These are phyloP conservation scores for Phytophthora capsici DNA, from an alignment of 352 stramenopile species.

Conservation along the genomic window DNA sequence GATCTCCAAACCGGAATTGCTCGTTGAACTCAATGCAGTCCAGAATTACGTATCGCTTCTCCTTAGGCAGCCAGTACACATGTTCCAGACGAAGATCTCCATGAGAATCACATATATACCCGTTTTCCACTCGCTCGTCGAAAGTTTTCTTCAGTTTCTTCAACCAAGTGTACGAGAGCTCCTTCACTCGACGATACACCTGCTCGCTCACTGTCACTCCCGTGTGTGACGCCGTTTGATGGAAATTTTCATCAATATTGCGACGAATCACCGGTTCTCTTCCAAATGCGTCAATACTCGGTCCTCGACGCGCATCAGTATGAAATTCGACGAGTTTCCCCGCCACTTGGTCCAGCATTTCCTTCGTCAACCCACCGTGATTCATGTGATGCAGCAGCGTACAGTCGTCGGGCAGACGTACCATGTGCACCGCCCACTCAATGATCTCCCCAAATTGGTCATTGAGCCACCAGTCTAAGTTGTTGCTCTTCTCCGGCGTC, in stretches of 20 bases:
- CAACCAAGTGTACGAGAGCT: slow-evolving; percentile 58
- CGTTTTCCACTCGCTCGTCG: slow-evolving; percentile 51
- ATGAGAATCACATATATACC: slow-evolving; percentile 73
- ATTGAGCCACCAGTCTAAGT: slow-evolving; percentile 71
- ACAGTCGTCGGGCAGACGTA: slow-evolving; percentile 61
- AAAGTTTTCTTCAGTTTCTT: slow-evolving; percentile 50
- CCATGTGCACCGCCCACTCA: slow-evolving; percentile 81
- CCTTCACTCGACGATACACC: slow-evolving; percentile 60
- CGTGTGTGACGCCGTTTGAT: slow-evolving; percentile 58
- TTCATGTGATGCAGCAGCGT: slow-evolving; percentile 55
- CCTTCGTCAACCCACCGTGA: slow-evolving; percentile 36
- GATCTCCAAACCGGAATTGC: slow-evolving; percentile 75
- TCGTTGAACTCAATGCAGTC: slow-evolving; percentile 87
- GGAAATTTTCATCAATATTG: slow-evolving; percentile 83
- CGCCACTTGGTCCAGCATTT: slow-evolving; percentile 49
- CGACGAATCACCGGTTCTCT: slow-evolving; percentile 51
- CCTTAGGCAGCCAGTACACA: slow-evolving; percentile 53
- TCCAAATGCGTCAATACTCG: slow-evolving; percentile 68
- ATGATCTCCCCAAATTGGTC: slow-evolving; percentile 75
- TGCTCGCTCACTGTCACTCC: slow-evolving; percentile 48
- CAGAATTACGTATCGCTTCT: slow-evolving; percentile 50
- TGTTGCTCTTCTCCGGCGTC: slow-evolving; percentile 65
- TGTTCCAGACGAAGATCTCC: slow-evolving; percentile 75
- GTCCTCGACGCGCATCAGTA: slow-evolving; percentile 51
- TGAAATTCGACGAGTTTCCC: slow-evolving; percentile 65